Conservation (phyloP, 2,329 filamentous ascomycete genomes). For the Talaromyces sp. region DNA sequence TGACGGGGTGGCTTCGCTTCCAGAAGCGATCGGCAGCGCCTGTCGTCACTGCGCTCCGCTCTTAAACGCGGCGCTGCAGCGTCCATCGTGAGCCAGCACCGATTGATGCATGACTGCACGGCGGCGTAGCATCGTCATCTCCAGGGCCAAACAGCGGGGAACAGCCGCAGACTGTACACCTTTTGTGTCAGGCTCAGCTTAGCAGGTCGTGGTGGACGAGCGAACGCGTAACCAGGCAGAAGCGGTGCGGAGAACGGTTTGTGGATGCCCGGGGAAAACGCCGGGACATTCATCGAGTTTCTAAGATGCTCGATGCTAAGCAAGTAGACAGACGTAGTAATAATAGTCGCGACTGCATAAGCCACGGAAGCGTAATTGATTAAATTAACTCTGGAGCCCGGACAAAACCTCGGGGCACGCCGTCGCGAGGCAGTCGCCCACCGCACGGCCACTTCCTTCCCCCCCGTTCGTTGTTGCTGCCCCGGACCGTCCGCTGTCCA, state of each 20-base stretch:
- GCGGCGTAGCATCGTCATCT: background rate
- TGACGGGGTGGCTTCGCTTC: background rate
- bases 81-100: background rate
- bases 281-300: background rate
- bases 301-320: background rate
- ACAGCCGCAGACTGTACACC: background rate
- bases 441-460: background rate
- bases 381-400: background rate
- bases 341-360: background rate
- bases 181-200: no score
- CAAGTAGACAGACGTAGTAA: no score
- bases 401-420: background rate
- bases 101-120: background rate
- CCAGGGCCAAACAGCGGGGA: background rate
- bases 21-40: slow-evolving; percentile 3
- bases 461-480: background rate
- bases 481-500: background rate
- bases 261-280: background rate
- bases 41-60: slow-evolving; percentile 2
- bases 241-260: background rate
- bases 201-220: background rate
- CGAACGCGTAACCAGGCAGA: background rate
- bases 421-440: background rate
- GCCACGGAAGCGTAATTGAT: background rate
- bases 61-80: background rate